Base-by-base conservation (phyloP, 2,329 filamentous ascomycete species). In the Ophiostoma pallidulum region DNA sequence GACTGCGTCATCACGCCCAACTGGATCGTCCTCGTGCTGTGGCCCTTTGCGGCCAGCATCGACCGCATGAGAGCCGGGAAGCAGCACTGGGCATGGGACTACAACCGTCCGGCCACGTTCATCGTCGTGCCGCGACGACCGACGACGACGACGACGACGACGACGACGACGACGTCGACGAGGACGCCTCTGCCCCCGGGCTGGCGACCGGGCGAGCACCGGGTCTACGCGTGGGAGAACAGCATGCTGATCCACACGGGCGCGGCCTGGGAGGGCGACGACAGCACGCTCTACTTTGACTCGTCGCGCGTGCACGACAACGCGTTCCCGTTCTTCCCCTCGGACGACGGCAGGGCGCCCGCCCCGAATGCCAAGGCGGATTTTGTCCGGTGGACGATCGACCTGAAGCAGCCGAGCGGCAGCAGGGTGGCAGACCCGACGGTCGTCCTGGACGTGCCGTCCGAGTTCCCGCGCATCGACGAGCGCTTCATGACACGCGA, bases 241-340 rank as follows among this genome's bases (percentile, higher is more conserved):
- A 47, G 61, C 37, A 66, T 70, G 56, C 62, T 64, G 16, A 64
- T 67, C 31, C 67, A 70, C 55, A 64, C 67, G 3, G 67, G 65
- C 5, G 64, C 63, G 10, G 64, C 62, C 2, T 71, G 66, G 58
- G 67, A 71, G 57, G 60, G 61, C 38, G 55, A 55, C 0, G 49
- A 61, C 4, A 63, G 62, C 16, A 59, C 63, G 4, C 63, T 70
- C 24, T 58, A 63, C 24, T 57, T 66, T 41, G 67, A 69, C 45
- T 57, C 61, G 12, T 62, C 61, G n/a, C n/a, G n/a, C n/a, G n/a
- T n/a, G n/a, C n/a, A n/a, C n/a, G n/a, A n/a, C n/a, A n/a, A n/a
- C n/a, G n/a, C n/a, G n/a, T n/a, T n/a, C n/a, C n/a, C n/a, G n/a
- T n/a, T 62, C 1, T 53, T 68, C 24, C 65, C 69, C 43, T 60